A percentile compares a stretch with the other conserved stretches of the same genome.
These are phyloP conservation scores for Alternaria tenuissima DNA, from an alignment of 2,329 filamentous ascomycete genomes.

Conservation along the genomic window DNA sequence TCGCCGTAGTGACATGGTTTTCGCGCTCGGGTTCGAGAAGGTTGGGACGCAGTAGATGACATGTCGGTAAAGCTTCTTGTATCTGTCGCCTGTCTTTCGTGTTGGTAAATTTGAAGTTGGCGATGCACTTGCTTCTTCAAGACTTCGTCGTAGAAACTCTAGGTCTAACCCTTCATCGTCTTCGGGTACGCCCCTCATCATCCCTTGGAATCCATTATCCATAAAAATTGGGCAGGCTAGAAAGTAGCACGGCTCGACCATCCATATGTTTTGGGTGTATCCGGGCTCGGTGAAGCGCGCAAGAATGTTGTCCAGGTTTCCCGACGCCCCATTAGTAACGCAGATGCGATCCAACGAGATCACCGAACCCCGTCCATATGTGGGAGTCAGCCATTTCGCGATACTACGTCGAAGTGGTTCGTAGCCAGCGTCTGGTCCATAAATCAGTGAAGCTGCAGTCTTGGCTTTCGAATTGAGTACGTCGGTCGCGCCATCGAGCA, in stretches of 20 bases:
- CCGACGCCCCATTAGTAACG: conserved; percentile 78
- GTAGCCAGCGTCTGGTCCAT: conserved; percentile 79
- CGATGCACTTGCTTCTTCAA: conserved; percentile 56
- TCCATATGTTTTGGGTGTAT: conserved; percentile 74
- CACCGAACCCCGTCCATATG: conserved; percentile 59
- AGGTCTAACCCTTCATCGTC: conserved; percentile 78
- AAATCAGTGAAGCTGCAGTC: conserved; percentile 69
- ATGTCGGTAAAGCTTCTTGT: conserved; percentile 79
- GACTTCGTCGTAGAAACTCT: conserved; percentile 59
- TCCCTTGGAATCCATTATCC: conserved; percentile 74
- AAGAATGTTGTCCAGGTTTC: neutral
- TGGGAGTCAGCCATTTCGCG: conserved; percentile 70
- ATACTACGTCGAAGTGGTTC: conserved; percentile 72
- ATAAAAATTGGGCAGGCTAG: conserved; percentile 79
- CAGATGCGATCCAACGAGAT: conserved; percentile 68
- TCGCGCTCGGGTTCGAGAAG: conserved; percentile 83
- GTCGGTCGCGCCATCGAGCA: conserved; percentile 65
- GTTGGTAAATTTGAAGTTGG: conserved; percentile 46
- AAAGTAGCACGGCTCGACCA: conserved; percentile 80
- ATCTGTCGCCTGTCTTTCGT: conserved; percentile 63
- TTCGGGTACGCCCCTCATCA: conserved; percentile 74
- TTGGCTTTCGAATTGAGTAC: conserved; percentile 67
- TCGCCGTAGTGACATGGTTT: conserved; percentile 74
- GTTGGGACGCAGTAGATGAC: conserved; percentile 86
- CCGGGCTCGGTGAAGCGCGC: neutral